These are phyloP conservation scores for Murraya paniculata DNA, from an alignment of 345 rosid species.

Conservation along the genomic window DNA sequence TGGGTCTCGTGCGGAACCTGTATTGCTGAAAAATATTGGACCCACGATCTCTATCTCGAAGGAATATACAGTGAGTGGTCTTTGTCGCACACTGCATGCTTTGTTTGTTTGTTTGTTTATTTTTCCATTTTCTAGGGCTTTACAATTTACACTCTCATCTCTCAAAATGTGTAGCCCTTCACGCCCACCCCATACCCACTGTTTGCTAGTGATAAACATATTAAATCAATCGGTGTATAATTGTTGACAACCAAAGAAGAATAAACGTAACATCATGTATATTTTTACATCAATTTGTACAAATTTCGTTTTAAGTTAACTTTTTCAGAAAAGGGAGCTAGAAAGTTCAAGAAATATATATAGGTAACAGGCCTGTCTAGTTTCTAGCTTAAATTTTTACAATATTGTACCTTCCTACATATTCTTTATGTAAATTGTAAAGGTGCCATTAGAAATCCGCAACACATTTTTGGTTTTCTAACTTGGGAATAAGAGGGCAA, in stretches of 20 bases:
- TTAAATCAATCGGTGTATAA: not conserved
- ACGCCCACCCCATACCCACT: not conserved
- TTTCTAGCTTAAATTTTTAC: not conserved
- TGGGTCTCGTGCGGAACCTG: conserved; percentile 32
- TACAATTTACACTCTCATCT: conserved; percentile 8
- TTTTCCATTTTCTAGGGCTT: conserved; percentile 47
- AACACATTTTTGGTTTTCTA: not conserved
- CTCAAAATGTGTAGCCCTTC: not conserved
- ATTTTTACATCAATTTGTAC: not conserved
- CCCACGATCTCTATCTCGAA: conserved; percentile 56
- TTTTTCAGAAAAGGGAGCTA: not conserved
- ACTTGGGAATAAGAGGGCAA: not conserved
- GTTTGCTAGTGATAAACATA: not conserved
- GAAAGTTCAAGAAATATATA: not conserved
- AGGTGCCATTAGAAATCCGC: not conserved
- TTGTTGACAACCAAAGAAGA: conserved; percentile 4
- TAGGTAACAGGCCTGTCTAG: not conserved
- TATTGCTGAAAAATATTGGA: not conserved
- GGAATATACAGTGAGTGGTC: conserved; percentile 65
- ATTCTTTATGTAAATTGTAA: not conserved
- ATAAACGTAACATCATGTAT: not conserved
- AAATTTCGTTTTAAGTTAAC: not conserved
- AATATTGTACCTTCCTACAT: too few species aligned
- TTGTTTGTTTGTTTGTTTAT: not conserved
- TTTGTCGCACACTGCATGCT: conserved; percentile 58